These are phyloP conservation scores for Zizania palustris DNA, from an alignment of 202 grass and related monocot genomes.

Conservation along the genomic window DNA sequence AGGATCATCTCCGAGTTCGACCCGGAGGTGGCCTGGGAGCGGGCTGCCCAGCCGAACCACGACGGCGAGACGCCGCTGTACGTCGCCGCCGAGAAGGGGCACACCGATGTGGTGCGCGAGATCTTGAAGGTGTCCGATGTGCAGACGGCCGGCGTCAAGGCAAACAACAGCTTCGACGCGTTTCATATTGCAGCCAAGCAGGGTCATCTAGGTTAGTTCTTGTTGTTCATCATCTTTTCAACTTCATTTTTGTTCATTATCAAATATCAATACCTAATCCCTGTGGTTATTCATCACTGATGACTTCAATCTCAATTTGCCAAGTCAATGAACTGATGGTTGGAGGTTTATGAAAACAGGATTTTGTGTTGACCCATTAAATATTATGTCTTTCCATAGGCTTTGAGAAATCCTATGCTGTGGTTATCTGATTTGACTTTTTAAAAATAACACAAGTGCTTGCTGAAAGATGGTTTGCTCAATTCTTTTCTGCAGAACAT, in stretches of 20 bases:
- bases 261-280: background rate
- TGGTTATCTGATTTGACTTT: conserved; percentile 33
- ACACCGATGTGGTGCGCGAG: conserved; percentile 65
- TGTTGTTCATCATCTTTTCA: background rate
- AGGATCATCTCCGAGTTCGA: conserved; percentile 63
- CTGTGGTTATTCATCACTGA: conserved; percentile 3
- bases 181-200: conserved; percentile 94
- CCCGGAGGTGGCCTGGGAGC: conserved; percentile 47
- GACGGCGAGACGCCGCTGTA: conserved; percentile 90
- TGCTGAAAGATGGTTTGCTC: conserved; percentile 9
- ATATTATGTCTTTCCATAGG: conserved; percentile 18
- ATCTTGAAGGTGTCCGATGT: conserved; percentile 72
- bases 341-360: conserved; percentile 22
- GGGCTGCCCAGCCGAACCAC: conserved; percentile 78
- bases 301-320: background rate
- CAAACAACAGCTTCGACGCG: conserved; percentile 80
- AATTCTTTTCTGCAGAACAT: conserved; percentile 29
- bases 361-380: conserved; percentile 19
- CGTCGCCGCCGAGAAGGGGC: conserved; percentile 85
- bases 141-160: conserved; percentile 79
- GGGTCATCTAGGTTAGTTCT: conserved; percentile 72
- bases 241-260: background rate
- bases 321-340: conserved; percentile 31
- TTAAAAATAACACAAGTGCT: background rate
- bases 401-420: conserved; percentile 6